Percentiles rank a stretch among this genome's conserved stretches.
These are phyloP conservation scores for Hypericum androsaemum DNA, from an alignment of 345 rosid genomes.

Conservation along the genomic window DNA sequence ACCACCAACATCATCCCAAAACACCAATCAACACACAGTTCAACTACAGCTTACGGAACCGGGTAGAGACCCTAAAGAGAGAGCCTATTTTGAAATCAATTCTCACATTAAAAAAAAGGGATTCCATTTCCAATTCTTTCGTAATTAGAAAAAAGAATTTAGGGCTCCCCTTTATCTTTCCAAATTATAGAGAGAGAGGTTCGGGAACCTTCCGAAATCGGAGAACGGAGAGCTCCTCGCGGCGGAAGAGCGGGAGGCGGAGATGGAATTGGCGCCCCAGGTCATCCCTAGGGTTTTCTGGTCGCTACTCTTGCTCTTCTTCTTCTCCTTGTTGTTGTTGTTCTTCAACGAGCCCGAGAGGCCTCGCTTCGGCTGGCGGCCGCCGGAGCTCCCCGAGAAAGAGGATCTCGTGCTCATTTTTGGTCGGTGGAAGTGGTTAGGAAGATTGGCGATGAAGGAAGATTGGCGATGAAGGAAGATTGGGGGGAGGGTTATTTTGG, in stretches of 20 bases:
- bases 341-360: slow-evolving; percentile 34
- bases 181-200: background rate
- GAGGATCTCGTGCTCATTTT: slow-evolving; percentile 40
- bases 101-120: too few species aligned
- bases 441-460: slow-evolving; percentile 3
- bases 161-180: too few species aligned
- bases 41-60: background rate
- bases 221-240: slow-evolving; percentile 58
- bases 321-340: slow-evolving; percentile 16
- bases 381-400: slow-evolving; percentile 31
- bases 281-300: slow-evolving; percentile 91
- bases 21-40: background rate
- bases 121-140: too few species aligned
- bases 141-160: too few species aligned
- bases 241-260: slow-evolving; percentile 66
- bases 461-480: slow-evolving; percentile 21
- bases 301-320: slow-evolving; percentile 30
- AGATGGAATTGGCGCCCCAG: slow-evolving; percentile 71
- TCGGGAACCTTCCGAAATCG: slow-evolving; percentile 58
- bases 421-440: background rate
- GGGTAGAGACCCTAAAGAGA: background rate
- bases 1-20: slow-evolving; percentile 12
- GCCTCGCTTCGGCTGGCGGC: slow-evolving; percentile 51
- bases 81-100: too few species aligned
- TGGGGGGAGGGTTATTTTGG: background rate